Base-by-base conservation (phyloP, 2,329 filamentous ascomycete species). In the Epichloe scottii region DNA sequence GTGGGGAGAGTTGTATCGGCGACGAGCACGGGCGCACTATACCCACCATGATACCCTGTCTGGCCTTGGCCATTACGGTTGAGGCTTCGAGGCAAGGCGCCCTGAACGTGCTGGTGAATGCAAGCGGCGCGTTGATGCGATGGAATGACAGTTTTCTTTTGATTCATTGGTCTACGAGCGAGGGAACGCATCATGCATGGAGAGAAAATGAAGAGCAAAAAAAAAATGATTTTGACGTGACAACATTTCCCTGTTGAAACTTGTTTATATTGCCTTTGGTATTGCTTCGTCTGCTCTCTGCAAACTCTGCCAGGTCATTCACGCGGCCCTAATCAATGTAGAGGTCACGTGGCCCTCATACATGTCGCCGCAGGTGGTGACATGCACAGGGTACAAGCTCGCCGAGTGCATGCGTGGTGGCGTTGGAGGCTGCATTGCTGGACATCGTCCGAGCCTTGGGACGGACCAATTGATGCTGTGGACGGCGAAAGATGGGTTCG, bases 21-120 rank as follows among this genome's bases (percentile, higher is more conserved):
- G 59, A 66, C 59, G 63, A 66, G 61, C 60, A 66, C 59, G 59
- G 61, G 61, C 63, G 66, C 53, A 58, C 61, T 67, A 69, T 69
- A 68, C 66, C 64, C 64, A 62, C 62, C 63, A 63, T 69, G 68
- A 68, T 68, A 61, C 60, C 61, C 63, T 63, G 63, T 65, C 64
- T 62, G 61, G 59, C 62, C 56, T 56, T 59, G 62, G 63, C 61
- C 60, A 65, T 57, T 56, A 62, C 58, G 59, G 60, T 50, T 33
- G 33, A 51, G 23, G 17, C 34, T 46, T 46, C 43, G 46, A 17
- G 40, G 35, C 45, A 34, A 38, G 33, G n/a, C n/a, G 35, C 17
- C 30, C 43, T 19, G 23, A 41, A 41, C 26, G 41, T 44, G 40
- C 34, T 23, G 40, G 45, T 30, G 11, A 42, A 37, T 41, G 50